These are phyloP conservation scores for Metschnikowia baotianmanensis DNA, from an alignment of 805 yeast genomes.

Conservation along the genomic window DNA sequence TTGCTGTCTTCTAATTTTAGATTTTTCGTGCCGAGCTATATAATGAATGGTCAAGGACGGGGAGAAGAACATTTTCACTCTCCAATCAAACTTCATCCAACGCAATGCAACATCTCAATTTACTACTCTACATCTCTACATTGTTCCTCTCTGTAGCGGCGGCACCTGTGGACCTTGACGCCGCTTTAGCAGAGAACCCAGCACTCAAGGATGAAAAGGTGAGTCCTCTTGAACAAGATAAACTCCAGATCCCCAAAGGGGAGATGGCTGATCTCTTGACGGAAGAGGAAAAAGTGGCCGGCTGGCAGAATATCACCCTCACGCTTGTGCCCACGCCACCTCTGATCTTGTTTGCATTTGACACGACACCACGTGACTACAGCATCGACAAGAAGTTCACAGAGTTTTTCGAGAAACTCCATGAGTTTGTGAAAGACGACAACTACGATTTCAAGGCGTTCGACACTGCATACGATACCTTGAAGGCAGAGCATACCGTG, in stretches of 20 bases:
- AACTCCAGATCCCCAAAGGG: slow-evolving; percentile 1
- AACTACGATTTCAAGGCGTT: neutral
- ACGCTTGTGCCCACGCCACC: slow-evolving; percentile 4
- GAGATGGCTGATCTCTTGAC: slow-evolving; percentile 3
- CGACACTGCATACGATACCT: neutral
- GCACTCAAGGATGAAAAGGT: neutral
- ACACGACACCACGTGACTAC: slow-evolving; percentile 1
- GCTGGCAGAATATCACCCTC: slow-evolving; percentile 5
- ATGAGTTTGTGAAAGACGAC: neutral
- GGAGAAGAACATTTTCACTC: no score
- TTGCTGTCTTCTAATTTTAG: no score
- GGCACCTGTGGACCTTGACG: no score
- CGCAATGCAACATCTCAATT: no score
- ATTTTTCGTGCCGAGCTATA: no score
- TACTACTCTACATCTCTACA: no score
- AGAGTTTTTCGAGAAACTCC: slow-evolving; percentile 3
- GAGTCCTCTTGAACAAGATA: neutral
- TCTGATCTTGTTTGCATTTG: neutral
- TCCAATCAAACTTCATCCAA: no score
- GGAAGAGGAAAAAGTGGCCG: neutral
- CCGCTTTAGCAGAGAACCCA: no score
- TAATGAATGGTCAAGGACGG: no score
- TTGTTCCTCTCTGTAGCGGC: no score
- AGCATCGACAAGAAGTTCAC: slow-evolving; percentile 2
- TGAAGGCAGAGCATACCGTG: neutral